These are phyloP conservation scores for Rhizomucor pusillus DNA, from an alignment of 371 early-diverging fungal species.

Conservation along the genomic window DNA sequence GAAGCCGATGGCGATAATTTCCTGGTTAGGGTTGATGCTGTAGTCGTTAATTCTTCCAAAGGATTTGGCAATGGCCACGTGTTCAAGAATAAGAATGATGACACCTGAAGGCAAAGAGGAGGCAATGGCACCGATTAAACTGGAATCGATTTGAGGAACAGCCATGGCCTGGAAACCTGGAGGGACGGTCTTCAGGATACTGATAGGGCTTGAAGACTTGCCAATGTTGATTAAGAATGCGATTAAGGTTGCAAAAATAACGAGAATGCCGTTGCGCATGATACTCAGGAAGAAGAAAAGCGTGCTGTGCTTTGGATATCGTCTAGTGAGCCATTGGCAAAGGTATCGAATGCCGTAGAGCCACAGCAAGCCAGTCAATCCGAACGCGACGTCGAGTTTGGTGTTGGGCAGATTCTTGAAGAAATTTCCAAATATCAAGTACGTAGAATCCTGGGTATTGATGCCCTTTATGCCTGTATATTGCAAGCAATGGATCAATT, in stretches of 20 bases:
- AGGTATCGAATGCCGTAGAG: conserved; percentile 45
- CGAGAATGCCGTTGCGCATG: conserved; percentile 46
- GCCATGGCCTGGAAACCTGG: conserved; percentile 62
- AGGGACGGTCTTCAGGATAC: conserved; percentile 70
- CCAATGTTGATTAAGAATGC: conserved; percentile 44
- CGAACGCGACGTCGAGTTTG: conserved; percentile 51
- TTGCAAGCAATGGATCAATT: neutral
- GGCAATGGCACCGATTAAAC: conserved; percentile 41
- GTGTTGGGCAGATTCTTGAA: conserved; percentile 44
- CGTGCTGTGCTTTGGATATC: conserved; percentile 40
- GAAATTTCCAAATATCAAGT: conserved; percentile 55
- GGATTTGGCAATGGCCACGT: conserved; percentile 80
- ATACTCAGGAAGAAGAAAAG: conserved; percentile 50
- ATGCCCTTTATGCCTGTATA: conserved; percentile 51
- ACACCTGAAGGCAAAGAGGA: conserved; percentile 61
- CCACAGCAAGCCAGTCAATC: conserved; percentile 41
- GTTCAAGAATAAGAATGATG: conserved; percentile 77
- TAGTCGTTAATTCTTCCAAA: conserved; percentile 75
- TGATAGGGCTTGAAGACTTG: conserved; percentile 36
- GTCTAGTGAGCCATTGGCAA: conserved; percentile 26
- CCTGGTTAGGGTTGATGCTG: conserved; percentile 70
- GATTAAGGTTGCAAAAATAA: conserved; percentile 43
- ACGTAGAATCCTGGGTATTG: conserved; percentile 55
- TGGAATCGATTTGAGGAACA: conserved; percentile 41
- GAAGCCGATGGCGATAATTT: conserved; percentile 82